A percentile compares a stretch with the other conserved stretches of the same genome.
phyloP scores from a whole-genome alignment of 805 yeast genomes.

The Starmerella riodocensis region DNA sequence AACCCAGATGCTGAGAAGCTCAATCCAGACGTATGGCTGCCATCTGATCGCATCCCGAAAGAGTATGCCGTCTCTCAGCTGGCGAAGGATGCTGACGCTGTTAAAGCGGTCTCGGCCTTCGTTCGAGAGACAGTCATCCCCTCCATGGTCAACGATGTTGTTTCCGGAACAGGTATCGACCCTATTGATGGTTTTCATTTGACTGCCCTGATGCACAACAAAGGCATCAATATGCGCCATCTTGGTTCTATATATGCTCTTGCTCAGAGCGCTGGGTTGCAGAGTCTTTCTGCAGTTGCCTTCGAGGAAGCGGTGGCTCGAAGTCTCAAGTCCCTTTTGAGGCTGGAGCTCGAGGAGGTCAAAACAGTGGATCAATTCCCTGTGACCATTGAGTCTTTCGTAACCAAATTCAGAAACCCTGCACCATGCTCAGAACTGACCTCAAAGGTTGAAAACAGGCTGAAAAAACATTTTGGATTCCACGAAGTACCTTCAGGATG shows the following conservation, averaged over 20 bases:
- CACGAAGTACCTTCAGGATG: constrained; percentile 38
- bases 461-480: constrained; percentile 49
- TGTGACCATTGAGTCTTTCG: constrained; percentile 51
- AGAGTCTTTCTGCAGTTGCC: constrained; percentile 37
- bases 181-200: constrained; percentile 80
- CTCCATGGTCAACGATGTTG: constrained; percentile 44
- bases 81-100: constrained; percentile 46
- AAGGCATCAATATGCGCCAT: constrained; percentile 83
- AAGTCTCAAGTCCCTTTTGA: constrained; percentile 60
- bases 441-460: constrained; percentile 31
- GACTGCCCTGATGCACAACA: constrained; percentile 51
- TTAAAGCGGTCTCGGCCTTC: constrained; percentile 55
- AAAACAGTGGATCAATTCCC: constrained; percentile 36
- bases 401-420: constrained; percentile 43
- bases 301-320: constrained; percentile 67
- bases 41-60: constrained; percentile 29
- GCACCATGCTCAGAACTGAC: constrained; percentile 26
- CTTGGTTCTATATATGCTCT: constrained; percentile 48
- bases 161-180: constrained; percentile 34
- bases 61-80: constrained; percentile 24
- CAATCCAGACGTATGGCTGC: constrained; percentile 66
- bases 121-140: constrained; percentile 49
- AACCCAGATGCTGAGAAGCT: constrained; percentile 33
- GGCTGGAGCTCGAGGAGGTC: constrained; percentile 38
- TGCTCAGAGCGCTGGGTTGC: constrained; percentile 29